A percentile compares a stretch with the other conserved stretches of the same genome.
phyloP scores from a whole-genome alignment of 2,329 filamentous ascomycete species.

The Xylariaceae sp. region DNA sequence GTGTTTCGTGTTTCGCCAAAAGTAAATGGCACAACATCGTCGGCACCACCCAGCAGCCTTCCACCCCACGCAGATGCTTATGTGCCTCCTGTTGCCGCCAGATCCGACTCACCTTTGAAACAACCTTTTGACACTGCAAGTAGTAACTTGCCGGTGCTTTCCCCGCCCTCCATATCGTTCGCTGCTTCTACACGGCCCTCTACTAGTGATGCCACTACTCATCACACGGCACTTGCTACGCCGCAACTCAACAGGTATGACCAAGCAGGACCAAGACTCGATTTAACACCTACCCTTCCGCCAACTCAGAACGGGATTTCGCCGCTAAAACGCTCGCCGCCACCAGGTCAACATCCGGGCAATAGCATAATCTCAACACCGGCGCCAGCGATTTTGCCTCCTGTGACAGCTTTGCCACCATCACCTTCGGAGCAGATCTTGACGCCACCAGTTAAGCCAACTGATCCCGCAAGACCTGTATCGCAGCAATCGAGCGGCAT shows the following conservation, averaged over 20 bases:
- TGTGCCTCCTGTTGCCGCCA: constrained; percentile 25
- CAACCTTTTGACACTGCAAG: constrained; percentile 29
- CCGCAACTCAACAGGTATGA: constrained; percentile 40
- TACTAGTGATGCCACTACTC: constrained; percentile 21
- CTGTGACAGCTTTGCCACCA: constrained; percentile 59
- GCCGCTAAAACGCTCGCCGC: constrained; percentile 55
- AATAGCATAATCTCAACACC: constrained; percentile 34
- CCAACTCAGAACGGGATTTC: constrained; percentile 53
- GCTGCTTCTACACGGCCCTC: constrained; percentile 27
- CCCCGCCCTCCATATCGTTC: constrained; percentile 31
- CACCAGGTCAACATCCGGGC: constrained; percentile 37
- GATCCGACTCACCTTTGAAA: constrained; percentile 34
- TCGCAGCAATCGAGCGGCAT: constrained; percentile 27
- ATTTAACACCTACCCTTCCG: constrained; percentile 44
- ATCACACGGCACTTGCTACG: constrained; percentile 32
- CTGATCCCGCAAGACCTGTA: constrained; percentile 36
- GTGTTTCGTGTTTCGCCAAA: constrained; percentile 37
- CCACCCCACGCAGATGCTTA: constrained; percentile 27
- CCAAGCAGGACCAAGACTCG: constrained; percentile 30
- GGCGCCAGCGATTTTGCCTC: constrained; percentile 56
- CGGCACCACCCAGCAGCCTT: constrained; percentile 22
- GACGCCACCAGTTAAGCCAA: constrained; percentile 62
- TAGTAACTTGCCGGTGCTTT: constrained; percentile 29
- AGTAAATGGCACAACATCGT: constrained; percentile 24
- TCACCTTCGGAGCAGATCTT: constrained; percentile 59